Evolutionary conservation across 257 asterid species (phyloP).

Genomic region (Solanum gandarillasii): DNA sequence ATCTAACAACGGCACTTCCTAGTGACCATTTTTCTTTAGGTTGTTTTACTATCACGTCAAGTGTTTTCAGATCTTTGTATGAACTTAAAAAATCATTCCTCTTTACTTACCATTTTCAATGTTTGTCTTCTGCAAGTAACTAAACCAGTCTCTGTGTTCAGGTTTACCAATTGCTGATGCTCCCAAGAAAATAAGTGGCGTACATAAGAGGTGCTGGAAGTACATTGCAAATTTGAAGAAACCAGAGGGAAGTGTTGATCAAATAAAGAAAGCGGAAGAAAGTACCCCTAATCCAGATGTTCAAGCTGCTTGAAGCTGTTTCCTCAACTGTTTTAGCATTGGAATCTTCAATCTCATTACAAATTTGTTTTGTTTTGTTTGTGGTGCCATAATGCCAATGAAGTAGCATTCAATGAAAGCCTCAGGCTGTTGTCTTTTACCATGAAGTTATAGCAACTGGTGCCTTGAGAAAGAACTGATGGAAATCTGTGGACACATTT

Average conservation of each 20-base stretch:
- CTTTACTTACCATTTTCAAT: too few relatives aligned
- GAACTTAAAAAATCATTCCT: too few relatives aligned
- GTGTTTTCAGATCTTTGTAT: too few relatives aligned
- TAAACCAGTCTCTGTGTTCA: background rate
- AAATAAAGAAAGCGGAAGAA: conserved; percentile 20
- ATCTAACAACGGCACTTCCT: too few relatives aligned
- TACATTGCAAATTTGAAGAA: conserved; percentile 39
- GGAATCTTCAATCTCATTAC: background rate
- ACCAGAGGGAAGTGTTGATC: conserved; percentile 14
- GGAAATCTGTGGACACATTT: background rate
- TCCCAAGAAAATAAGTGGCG: conserved; percentile 93
- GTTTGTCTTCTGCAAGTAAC: conserved; percentile 31
- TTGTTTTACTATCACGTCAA: too few relatives aligned
- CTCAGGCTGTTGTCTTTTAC: background rate
- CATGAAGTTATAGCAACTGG: background rate
- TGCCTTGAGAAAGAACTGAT: background rate
- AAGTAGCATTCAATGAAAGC: background rate
- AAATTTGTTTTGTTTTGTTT: background rate
- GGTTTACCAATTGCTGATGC: conserved; percentile 50
- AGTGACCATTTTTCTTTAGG: too few relatives aligned
- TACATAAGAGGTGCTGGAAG: conserved; percentile 93
- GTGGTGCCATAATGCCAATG: background rate
- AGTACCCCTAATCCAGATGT: conserved; percentile 26
- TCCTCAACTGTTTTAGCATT: background rate
- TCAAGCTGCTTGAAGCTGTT: conserved; percentile 29